Evolutionary conservation across 2,329 filamentous ascomycete genomes (phyloP), one percentile per base, ranked within the genome.

Genomic region (Elsinoe arachidis): DNA sequence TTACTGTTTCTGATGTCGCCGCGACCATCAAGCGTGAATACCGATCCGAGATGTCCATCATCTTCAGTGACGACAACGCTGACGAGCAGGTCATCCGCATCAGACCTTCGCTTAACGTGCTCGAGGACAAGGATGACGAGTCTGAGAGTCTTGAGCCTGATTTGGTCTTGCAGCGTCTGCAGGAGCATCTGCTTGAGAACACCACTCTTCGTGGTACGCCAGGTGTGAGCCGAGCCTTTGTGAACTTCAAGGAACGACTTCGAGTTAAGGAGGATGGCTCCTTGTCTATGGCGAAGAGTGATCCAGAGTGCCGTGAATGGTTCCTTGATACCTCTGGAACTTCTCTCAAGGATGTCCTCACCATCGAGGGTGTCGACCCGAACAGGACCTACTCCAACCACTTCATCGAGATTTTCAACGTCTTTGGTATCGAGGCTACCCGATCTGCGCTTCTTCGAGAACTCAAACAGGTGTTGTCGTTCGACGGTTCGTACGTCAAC

Each of bases 401-500:
- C 67, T 87, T 99, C 70, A 90, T 92, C 71, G 92, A 99, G 73
- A 84, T 96, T 65, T 87, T 96, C 44, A 87, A 92, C 63, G 90
- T 96, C 9, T 93, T 99, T 62, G 93, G 93, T 69, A 99, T 99
- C 62, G 93, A 99, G 70, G 95, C 90, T 63, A 90, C 90, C 60
- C 87, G 93, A 67, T 84, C 87, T 49, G 88, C 91, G 56, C 79
- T 99, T 58, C 84, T 96, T 64, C 85, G 87, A 61, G 95, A 99
- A 70, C 74, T 99, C 78, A 90, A 87, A 30, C 85, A 90, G 67
- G 93, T 99, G 69, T 76, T 99, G 76, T 91, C 93, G 23, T 99
- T 99, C 70, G 93, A 97, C 70, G 95, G 95, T 81, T 97, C 93
- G 12, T 99, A 99, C 71, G 93, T 99, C 80, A 99, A 99, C 72